These are phyloP conservation scores for Rhodotorula mucilaginosa DNA, from an alignment of 1,284 basidiomycete genomes.

Conservation along the genomic window DNA sequence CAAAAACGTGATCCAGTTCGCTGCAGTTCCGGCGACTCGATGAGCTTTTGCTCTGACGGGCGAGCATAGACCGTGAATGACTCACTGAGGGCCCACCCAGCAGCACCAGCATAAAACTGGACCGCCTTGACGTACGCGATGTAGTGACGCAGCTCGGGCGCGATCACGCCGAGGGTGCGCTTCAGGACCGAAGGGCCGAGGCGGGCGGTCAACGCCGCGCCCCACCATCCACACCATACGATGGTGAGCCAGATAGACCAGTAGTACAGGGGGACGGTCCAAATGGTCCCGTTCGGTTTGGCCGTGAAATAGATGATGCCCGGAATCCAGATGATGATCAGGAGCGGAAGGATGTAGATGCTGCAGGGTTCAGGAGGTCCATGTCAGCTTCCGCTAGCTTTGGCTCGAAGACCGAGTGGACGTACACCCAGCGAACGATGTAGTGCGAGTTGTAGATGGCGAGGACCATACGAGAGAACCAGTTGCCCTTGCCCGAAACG, in stretches of 20 bases:
- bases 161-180: conserved; percentile 67
- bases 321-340: conserved; percentile 62
- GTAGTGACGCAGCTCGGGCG: conserved; percentile 66
- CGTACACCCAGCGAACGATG: conserved; percentile 74
- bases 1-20: conserved; percentile 32
- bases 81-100: conserved; percentile 37
- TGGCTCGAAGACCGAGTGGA: conserved; percentile 48
- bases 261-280: conserved; percentile 65
- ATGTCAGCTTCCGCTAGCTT: too few species aligned
- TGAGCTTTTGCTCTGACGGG: not conserved
- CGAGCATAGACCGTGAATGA: not conserved
- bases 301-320: conserved; percentile 67
- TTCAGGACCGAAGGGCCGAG: conserved; percentile 45
- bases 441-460: conserved; percentile 51
- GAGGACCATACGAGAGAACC: conserved; percentile 38
- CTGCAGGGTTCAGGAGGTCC: not conserved
- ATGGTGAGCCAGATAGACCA: conserved; percentile 61
- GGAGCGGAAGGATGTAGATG: conserved; percentile 60
- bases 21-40: not conserved
- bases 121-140: conserved; percentile 72
- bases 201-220: conserved; percentile 57
- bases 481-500: conserved; percentile 24
- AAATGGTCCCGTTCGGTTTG: conserved; percentile 57
- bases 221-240: conserved; percentile 71
- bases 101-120: conserved; percentile 47